These are phyloP conservation scores for Xylaria sp. DNA, from an alignment of 2,329 filamentous ascomycete genomes.

Conservation along the genomic window DNA sequence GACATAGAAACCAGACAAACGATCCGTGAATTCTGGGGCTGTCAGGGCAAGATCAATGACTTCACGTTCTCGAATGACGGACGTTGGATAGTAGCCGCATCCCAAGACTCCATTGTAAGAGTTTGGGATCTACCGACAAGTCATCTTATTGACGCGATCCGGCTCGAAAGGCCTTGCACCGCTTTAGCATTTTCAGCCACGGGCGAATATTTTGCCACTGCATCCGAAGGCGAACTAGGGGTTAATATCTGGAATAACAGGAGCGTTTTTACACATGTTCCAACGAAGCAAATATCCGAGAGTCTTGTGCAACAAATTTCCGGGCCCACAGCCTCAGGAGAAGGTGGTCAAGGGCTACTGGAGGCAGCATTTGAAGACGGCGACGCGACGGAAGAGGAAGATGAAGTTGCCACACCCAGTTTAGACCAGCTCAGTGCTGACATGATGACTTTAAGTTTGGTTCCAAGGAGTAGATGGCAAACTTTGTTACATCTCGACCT, in stretches of 20 bases:
- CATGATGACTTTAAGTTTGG: constrained; percentile 87
- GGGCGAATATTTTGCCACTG: constrained; percentile 93
- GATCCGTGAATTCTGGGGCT: constrained; percentile 92
- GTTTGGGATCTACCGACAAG: constrained; percentile 97
- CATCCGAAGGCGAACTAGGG: constrained; percentile 82
- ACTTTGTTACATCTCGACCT: constrained; percentile 91
- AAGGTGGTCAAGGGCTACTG: constrained; percentile 79
- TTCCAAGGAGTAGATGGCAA: constrained; percentile 94
- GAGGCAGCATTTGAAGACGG: constrained; percentile 77
- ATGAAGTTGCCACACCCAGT: constrained; percentile 64
- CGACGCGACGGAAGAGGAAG: constrained; percentile 61
- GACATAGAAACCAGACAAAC: constrained; percentile 91
- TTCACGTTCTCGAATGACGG: constrained; percentile 93
- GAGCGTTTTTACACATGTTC: constrained; percentile 87
- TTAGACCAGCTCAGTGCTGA: constrained; percentile 83
- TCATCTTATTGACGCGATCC: constrained; percentile 93
- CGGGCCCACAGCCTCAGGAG: constrained; percentile 82
- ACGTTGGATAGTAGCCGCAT: constrained; percentile 90
- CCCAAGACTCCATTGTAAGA: constrained; percentile 80
- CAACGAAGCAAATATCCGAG: constrained; percentile 85
- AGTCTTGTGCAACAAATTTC: constrained; percentile 73
- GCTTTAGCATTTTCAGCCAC: constrained; percentile 88
- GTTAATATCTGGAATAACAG: constrained; percentile 98
- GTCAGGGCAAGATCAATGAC: constrained; percentile 77
- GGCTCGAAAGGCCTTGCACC: constrained; percentile 80